Percentiles rank a stretch among this genome's conserved stretches.
phyloP scores from a whole-genome alignment of 1,284 basidiomycete species.

The Cerioporus squamosus region DNA sequence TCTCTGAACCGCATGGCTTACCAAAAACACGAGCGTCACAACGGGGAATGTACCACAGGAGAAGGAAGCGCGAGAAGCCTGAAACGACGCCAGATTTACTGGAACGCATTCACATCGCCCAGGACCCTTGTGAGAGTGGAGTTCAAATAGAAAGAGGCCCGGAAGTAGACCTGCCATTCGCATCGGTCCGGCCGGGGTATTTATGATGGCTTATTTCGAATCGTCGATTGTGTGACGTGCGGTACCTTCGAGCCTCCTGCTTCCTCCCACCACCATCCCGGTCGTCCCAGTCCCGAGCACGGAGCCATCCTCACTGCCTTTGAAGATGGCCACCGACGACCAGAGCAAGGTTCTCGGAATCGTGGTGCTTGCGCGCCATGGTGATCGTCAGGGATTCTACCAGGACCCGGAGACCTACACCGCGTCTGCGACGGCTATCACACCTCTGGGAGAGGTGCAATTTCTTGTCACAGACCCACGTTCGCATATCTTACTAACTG shows the following conservation, averaged over 20 bases:
- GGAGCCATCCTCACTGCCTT: neutral
- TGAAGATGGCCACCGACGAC: slow-evolving; percentile 21
- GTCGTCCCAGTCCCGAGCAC: neutral
- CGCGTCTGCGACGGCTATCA: slow-evolving; percentile 50
- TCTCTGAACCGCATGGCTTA: too few relatives aligned
- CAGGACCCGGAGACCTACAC: slow-evolving; percentile 46
- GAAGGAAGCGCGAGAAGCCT: too few relatives aligned
- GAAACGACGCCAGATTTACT: too few relatives aligned
- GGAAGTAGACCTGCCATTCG: neutral
- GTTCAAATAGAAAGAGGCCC: neutral
- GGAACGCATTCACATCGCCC: too few relatives aligned
- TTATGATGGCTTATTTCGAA: slow-evolving; percentile 1
- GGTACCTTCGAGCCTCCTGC: neutral
- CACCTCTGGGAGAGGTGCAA: slow-evolving; percentile 49
- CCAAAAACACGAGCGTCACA: too few relatives aligned
- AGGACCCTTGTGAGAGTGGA: neutral
- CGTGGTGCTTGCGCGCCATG: slow-evolving; percentile 54
- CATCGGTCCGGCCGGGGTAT: neutral
- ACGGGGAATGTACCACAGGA: too few relatives aligned
- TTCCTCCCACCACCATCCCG: neutral
- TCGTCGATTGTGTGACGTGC: too few relatives aligned
- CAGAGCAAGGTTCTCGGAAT: slow-evolving; percentile 43
- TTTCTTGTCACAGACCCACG: neutral
- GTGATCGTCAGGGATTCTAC: slow-evolving; percentile 51
- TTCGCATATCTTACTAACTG: neutral